phyloP scores from a whole-genome alignment of 257 asterid genomes.

The Solanum bulbocastanum region DNA sequence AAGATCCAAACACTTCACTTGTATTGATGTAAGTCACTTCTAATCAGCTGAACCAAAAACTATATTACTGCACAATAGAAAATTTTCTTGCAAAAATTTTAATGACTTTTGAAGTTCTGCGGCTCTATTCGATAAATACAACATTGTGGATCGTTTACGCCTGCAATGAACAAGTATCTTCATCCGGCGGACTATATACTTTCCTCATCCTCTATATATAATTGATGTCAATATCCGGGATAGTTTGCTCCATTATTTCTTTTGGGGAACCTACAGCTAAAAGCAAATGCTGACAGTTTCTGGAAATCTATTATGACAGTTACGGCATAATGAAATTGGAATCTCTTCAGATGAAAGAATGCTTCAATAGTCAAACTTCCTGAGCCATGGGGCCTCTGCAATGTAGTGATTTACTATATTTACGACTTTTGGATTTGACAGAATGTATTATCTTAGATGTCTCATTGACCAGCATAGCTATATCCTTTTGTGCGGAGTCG shows the following conservation, averaged over 20 bases:
- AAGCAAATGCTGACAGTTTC: background rate
- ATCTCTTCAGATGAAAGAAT: background rate
- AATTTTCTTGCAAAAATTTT: background rate
- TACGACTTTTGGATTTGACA: background rate
- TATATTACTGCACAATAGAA: background rate
- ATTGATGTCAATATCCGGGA: background rate
- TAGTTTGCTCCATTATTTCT: background rate
- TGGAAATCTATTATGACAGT: background rate
- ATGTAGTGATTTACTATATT: background rate
- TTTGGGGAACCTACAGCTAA: background rate
- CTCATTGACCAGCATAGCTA: constrained; percentile 15
- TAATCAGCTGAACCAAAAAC: background rate
- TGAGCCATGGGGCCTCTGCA: background rate
- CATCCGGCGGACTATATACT: background rate
- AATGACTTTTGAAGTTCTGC: background rate
- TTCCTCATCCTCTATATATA: background rate
- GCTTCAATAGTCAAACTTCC: background rate
- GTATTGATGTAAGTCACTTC: background rate
- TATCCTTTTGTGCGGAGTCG: constrained; percentile 26
- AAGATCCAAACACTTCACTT: background rate
- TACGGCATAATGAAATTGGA: background rate
- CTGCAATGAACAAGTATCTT: background rate
- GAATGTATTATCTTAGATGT: background rate
- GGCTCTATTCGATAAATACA: background rate
- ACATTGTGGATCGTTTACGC: background rate